These are phyloP conservation scores for Nicotiana benthamiana DNA, from an alignment of 257 asterid species.

Conservation along the genomic window DNA sequence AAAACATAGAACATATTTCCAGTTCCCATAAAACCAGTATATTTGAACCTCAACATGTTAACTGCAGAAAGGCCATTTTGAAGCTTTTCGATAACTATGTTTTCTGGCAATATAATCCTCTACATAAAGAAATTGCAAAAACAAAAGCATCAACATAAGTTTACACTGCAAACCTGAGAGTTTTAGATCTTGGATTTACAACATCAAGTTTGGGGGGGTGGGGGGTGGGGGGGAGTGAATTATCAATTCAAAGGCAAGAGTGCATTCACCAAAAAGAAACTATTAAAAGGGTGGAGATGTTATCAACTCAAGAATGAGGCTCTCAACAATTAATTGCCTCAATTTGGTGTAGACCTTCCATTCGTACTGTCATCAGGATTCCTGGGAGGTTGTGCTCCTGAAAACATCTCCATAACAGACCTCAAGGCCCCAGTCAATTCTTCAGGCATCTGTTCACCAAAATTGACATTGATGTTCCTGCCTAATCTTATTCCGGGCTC, in stretches of 20 bases:
- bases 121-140: neutral
- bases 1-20: neutral
- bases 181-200: constrained; percentile 1
- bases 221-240: neutral
- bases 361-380: constrained; percentile 30
- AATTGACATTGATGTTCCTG: constrained; percentile 34
- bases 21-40: neutral
- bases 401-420: constrained; percentile 70
- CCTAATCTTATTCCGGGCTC: constrained; percentile 35
- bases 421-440: constrained; percentile 62
- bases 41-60: no score
- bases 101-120: neutral
- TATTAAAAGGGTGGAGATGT: neutral
- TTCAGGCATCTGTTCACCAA: constrained; percentile 41
- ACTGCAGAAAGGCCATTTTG: neutral
- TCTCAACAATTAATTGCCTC: constrained; percentile 1
- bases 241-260: neutral
- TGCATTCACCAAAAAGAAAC: neutral
- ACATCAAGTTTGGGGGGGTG: neutral
- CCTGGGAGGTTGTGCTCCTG: constrained; percentile 36
- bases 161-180: constrained; percentile 2
- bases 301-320: constrained; percentile 8
- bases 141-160: neutral
- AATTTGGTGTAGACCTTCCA: constrained; percentile 39
- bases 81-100: neutral